Base-by-base conservation (phyloP, 805 yeast genomes). In the Priceomyces fermenticarens region DNA sequence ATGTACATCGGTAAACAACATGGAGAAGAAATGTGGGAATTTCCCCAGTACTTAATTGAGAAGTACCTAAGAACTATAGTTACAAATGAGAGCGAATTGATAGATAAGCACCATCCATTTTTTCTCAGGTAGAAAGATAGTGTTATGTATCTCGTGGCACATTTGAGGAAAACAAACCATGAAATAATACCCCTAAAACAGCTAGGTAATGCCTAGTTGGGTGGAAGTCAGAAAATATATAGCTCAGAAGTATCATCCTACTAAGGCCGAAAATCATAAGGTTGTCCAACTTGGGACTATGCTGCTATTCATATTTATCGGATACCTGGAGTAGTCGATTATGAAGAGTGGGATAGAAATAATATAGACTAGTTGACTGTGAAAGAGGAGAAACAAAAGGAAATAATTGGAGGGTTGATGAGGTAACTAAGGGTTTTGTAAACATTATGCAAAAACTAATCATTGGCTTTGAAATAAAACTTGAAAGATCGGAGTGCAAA, bases 271-370 rank as follows among this genome's bases (percentile, higher is more conserved):
- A 36, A 76, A 82, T 26, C 82, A 78, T 45, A 81, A 79, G 52
- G 70, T 68, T 32, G 87, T 81, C 11, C 87, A 13, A 81, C 87
- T 1, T 82, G 86, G 86, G 81, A 78, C 54, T 81, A 73, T 57
- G 78, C 76, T 2, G 59, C 76, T 3, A 80, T 76, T 26, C 85
- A 82, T 51, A 63, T 74, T 32, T 63, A 73, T 42, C 86, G 87
- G 3, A 70, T 57, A 23, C 70, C 82, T 9, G 62, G 45, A 16
- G 53, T 77, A 10, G 55, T 67, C 14, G 78, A 74, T 39, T 74
- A 72, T 38, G 52, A 57, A 16, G 73, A 64, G 12, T 77, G 73
- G 63, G 66, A 80, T 9, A 48, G 72, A 31, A 43, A 56, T 0
- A 80, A 76, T 49, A 52, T 81, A 32, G 62, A 65, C 15, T 52